Base-by-base conservation (phyloP, 2,329 filamentous ascomycete genomes). In the Aspergillus bombycis region DNA sequence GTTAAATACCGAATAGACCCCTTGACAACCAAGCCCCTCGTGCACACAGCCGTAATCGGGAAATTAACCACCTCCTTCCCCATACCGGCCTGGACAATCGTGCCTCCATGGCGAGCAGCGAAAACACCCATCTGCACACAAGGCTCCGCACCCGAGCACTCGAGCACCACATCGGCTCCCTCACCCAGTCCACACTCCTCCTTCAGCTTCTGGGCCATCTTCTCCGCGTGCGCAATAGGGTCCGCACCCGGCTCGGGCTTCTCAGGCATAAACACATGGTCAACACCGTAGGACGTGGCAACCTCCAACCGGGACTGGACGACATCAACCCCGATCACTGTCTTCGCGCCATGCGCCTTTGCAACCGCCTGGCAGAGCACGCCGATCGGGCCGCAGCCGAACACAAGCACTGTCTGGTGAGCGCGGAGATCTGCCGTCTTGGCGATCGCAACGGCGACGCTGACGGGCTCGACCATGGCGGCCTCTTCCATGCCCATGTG, bases 351-450 rank as follows among this genome's bases (percentile, higher is more conserved):
- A 70, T 91, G 94, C 0, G 91, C 89, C 68, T 85, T 87, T 19
- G 93, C 92, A 1, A 97, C 93, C 7, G 93, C 92, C 45, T 89
- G 91, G 81, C 92, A 96, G 48, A 97, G 84, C 55, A 97, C 83
- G 3, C 94, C 94, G 2, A 97, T 91, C 3, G 93, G 92, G 0
- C 93, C 93, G 2, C 92, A 92, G 53, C 93, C 93, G 82, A 95
- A 93, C 23, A 96, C 88, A 2, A 95, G 88, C 12, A 92, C 91
- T 9, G 85, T 87, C 73, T 92, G 86, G 10, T 92, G 92, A 2
- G 91, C 91, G 68, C 84, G 83, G 64, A 96, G 84, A 28, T 80
- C 78, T 1, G 89, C 92, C 80, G 93, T 91, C 70, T 88, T 87
- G 62, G 89, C 88, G 69, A 94, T 91, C 80, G 96, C 92, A 34